Base-by-base conservation (phyloP, 306 rosid genomes). In the Casuarina equisetifolia region DNA sequence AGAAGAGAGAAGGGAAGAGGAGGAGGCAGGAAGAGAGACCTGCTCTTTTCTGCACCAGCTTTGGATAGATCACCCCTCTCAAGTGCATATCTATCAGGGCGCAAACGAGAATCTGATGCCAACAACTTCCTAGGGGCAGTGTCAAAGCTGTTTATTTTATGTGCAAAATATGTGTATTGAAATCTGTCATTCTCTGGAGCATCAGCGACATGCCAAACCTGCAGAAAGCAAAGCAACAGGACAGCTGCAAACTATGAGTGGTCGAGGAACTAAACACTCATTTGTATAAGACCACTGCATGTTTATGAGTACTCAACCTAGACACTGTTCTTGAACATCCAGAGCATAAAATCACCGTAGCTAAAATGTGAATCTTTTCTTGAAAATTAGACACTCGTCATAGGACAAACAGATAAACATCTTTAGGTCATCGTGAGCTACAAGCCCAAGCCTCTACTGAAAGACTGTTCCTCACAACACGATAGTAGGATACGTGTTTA, bases 201-300 rank as follows among this genome's bases (percentile, higher is more conserved):
- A 75, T 84, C 96, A 64, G 98, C 97, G 64, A 94, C 80, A 82
- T 85, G 93, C 97, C 97, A 94, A 84, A 85, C 94, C 98, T 94
- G 92, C 85, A 85, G 58, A 69, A 54, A 13, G 42, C 45, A 57
- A 36, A 45, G 32, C 36, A 64, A 40, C 3, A 45, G 61, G 16
- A 44, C 50, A 50, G 48, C 68, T 49, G 35, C 20, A 17, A 32
- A 64, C 39, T 12, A 19, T 15, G 61, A 79, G 36, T 44, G 25
- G 51, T 36, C n/a, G 2, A 7, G 51, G 48, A 52, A 62, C 19
- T 62, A 62, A 4, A 12, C 11, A 62, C 9, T 62, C 69, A 62
- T 32, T 48, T 35, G n/a, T 62, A 38, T 62, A 12, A 6, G 42
- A 67, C 71, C 49, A 43, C 17, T 67, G 16, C 50, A 42, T 10